Conservation (phyloP, 1,139 yeast genomes). For the Debaryomyces nepalensis region DNA sequence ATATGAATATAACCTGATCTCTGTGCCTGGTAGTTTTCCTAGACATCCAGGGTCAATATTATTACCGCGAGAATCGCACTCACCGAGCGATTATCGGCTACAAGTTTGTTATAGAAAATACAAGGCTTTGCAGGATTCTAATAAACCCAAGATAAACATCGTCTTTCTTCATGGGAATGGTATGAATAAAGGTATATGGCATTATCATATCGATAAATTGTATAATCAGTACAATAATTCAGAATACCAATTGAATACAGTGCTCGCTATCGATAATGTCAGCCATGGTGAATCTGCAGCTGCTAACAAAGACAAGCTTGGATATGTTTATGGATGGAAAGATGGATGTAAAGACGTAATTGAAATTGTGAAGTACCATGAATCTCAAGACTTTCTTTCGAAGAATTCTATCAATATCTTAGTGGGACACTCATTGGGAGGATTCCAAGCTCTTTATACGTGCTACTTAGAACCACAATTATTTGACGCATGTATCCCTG, state of each 20-base stretch:
- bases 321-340: constrained; percentile 54
- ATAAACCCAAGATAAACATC: constrained; percentile 29
- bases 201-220: constrained; percentile 49
- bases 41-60: constrained; percentile 14
- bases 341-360: constrained; percentile 61
- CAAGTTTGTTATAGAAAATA: constrained; percentile 30
- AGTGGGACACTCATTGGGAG: constrained; percentile 72
- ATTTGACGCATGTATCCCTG: constrained; percentile 51
- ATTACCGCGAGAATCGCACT: constrained; percentile 1
- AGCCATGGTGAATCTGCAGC: constrained; percentile 63
- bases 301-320: constrained; percentile 51
- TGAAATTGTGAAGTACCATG: constrained; percentile 43
- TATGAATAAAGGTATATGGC: constrained; percentile 62
- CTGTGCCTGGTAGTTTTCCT: constrained; percentile 1
- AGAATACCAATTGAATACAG: constrained; percentile 27
- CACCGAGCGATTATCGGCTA: constrained; percentile 21
- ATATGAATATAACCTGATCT: neutral
- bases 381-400: constrained; percentile 31
- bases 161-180: constrained; percentile 65
- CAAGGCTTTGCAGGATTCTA: constrained; percentile 14
- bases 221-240: constrained; percentile 22
- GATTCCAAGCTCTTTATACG: constrained; percentile 50
- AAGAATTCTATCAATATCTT: constrained; percentile 40
- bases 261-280: constrained; percentile 54
- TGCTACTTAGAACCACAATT: constrained; percentile 49